phyloP scores from a whole-genome alignment of 225 moss, liverwort and hornwort genomes.

The Climacium dendroides region DNA sequence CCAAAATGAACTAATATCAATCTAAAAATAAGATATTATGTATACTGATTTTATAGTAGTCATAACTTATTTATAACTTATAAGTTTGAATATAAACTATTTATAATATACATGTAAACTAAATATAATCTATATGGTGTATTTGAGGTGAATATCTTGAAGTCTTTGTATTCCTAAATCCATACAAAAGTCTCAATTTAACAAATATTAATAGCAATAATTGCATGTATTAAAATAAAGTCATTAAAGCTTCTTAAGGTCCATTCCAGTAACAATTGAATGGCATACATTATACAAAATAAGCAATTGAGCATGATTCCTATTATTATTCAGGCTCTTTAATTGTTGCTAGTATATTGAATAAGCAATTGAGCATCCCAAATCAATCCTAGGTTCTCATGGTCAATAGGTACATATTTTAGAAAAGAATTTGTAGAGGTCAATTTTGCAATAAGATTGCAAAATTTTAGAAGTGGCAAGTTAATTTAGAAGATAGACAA shows the following conservation, averaged over 20 bases:
- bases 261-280: rapidly evolving
- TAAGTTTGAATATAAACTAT: neutral
- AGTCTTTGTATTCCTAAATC: neutral
- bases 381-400: neutral
- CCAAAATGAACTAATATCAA: neutral
- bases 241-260: no score
- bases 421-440: neutral
- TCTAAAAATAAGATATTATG: neutral
- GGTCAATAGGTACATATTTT: neutral
- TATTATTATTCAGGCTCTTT: no score
- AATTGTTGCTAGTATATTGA: rapidly evolving
- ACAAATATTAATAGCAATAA: neutral
- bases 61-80: no score
- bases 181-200: neutral
- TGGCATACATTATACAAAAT: rapidly evolving
- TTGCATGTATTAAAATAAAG: neutral
- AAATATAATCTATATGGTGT: neutral
- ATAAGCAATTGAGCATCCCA: neutral
- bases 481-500: neutral
- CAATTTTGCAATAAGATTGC: neutral
- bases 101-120: neutral
- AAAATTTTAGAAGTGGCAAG: neutral
- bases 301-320: neutral
- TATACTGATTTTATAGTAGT: neutral
- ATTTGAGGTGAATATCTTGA: neutral